These are phyloP conservation scores for Mucor lusitanicus DNA, from an alignment of 371 early-diverging fungal genomes.

Conservation along the genomic window DNA sequence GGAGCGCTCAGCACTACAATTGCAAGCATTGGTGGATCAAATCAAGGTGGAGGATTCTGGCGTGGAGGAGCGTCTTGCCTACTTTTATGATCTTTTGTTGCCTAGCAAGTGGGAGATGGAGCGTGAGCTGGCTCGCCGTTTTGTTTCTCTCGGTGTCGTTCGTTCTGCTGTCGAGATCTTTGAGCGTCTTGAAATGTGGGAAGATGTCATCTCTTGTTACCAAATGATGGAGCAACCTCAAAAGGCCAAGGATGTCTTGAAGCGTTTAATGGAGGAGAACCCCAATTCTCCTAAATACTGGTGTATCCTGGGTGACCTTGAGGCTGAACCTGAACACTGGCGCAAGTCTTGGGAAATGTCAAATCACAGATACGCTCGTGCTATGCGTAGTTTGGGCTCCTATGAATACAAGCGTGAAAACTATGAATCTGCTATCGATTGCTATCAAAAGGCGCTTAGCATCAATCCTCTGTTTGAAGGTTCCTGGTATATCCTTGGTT, in stretches of 20 bases:
- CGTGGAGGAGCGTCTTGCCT: slow-evolving; percentile 77
- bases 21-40: slow-evolving; percentile 95
- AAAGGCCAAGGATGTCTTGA: slow-evolving; percentile 79
- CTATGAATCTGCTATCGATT: slow-evolving; percentile 54
- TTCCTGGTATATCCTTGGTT: slow-evolving; percentile 95
- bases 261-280: slow-evolving; percentile 61
- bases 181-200: slow-evolving; percentile 92
- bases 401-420: slow-evolving; percentile 71
- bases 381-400: slow-evolving; percentile 91
- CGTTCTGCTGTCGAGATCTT: slow-evolving; percentile 92
- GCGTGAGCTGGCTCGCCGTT: slow-evolving; percentile 85
- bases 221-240: slow-evolving; percentile 79
- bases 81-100: slow-evolving; percentile 74
- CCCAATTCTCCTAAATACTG: slow-evolving; percentile 82
- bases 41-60: slow-evolving; percentile 76
- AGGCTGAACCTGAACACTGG: slow-evolving; percentile 77
- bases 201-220: slow-evolving; percentile 86
- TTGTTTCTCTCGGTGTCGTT: slow-evolving; percentile 82
- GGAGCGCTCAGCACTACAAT: slow-evolving; percentile 88
- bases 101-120: slow-evolving; percentile 96
- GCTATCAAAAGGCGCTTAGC: slow-evolving; percentile 74
- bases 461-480: slow-evolving; percentile 95
- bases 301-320: slow-evolving; percentile 90
- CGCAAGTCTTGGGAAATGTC: slow-evolving; percentile 90
- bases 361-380: slow-evolving; percentile 78